phyloP scores from a whole-genome alignment of 164 flowering plant genomes.

The Magnolia changhungtana region DNA sequence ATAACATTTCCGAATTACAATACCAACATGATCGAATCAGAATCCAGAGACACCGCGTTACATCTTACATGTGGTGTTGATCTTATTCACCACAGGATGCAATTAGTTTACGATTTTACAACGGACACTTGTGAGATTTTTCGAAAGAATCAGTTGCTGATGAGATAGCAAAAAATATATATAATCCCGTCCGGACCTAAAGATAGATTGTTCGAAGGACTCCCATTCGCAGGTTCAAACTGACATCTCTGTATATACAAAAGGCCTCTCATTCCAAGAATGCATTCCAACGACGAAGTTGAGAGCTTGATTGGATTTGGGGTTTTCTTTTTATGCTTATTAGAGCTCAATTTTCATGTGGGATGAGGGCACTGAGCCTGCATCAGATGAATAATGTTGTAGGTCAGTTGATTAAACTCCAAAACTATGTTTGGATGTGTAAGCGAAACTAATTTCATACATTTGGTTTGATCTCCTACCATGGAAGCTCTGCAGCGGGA shows the following conservation, averaged over 20 bases:
- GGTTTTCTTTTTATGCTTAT: conserved; percentile 11
- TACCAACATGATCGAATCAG: conserved; percentile 15
- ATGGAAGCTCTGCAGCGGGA: conserved; percentile 23
- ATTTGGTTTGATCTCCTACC: conserved; percentile 23
- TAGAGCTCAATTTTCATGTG: conserved; percentile 72
- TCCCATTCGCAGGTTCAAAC: conserved; percentile 10
- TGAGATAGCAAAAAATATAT: conserved; percentile 19
- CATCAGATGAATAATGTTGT: conserved; percentile 11
- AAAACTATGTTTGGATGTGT: not conserved
- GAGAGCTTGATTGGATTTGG: conserved; percentile 26
- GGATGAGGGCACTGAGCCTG: conserved; percentile 51
- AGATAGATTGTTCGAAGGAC: conserved; percentile 16
- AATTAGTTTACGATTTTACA: conserved; percentile 46
- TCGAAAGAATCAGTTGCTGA: conserved; percentile 36
- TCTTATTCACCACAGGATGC: conserved; percentile 27
- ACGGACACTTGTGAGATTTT: conserved; percentile 26
- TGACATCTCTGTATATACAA: conserved; percentile 42
- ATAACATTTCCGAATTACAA: conserved; percentile 10
- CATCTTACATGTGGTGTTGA: conserved; percentile 34
- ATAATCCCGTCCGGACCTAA: conserved; percentile 9
- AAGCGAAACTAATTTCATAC: not conserved
- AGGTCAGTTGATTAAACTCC: not conserved
- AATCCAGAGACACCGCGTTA: conserved; percentile 17
- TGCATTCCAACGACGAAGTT: not conserved
- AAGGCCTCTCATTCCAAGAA: conserved; percentile 24